Evolutionary conservation across 2,329 filamentous ascomycete species (phyloP).

Genomic region (Penicillium carneum): DNA sequence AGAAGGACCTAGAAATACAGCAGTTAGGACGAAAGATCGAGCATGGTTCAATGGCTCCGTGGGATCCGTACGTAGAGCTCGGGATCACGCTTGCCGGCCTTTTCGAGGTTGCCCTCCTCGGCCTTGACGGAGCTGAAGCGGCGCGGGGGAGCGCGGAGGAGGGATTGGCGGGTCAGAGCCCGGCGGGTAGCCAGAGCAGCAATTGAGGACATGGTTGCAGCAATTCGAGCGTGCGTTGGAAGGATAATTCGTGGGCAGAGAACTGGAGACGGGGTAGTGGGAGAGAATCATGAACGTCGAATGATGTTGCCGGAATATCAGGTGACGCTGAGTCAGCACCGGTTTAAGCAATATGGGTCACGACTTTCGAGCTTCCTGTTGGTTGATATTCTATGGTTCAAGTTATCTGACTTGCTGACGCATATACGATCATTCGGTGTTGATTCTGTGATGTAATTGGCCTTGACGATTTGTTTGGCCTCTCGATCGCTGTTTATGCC

Average conservation of each 20-base stretch:
- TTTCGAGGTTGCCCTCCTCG: conserved; percentile 62
- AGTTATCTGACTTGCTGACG: conserved; percentile 12
- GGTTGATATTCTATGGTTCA: conserved; percentile 16
- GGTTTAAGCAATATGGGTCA: conserved; percentile 13
- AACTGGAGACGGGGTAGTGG: conserved; percentile 36
- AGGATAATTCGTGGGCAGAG: conserved; percentile 29
- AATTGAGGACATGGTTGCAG: conserved; percentile 52
- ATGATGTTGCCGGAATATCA: conserved; percentile 46
- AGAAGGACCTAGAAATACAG: conserved; percentile 74
- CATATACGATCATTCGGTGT: conserved; percentile 16
- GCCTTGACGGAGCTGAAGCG: conserved; percentile 53
- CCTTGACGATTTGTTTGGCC: conserved; percentile 15
- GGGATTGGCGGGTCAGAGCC: conserved; percentile 51
- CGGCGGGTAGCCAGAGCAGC: conserved; percentile 52
- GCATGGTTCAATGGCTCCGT: conserved; percentile 22
- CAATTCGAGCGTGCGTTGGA: conserved; percentile 27
- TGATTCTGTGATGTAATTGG: conserved; percentile 30
- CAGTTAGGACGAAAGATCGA: conserved; percentile 29
- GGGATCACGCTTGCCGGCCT: conserved; percentile 72
- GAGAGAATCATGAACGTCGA: conserved; percentile 43
- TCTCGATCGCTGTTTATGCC: conserved; percentile 16
- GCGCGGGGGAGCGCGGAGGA: conserved; percentile 52
- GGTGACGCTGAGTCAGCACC: conserved; percentile 37
- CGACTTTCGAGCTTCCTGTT: conserved; percentile 20
- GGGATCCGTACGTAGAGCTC: conserved; percentile 72